A percentile compares a stretch with the other conserved stretches of the same genome.
phyloP scores from a whole-genome alignment of 148 eudicot genomes.

The Diospyros lotus region DNA sequence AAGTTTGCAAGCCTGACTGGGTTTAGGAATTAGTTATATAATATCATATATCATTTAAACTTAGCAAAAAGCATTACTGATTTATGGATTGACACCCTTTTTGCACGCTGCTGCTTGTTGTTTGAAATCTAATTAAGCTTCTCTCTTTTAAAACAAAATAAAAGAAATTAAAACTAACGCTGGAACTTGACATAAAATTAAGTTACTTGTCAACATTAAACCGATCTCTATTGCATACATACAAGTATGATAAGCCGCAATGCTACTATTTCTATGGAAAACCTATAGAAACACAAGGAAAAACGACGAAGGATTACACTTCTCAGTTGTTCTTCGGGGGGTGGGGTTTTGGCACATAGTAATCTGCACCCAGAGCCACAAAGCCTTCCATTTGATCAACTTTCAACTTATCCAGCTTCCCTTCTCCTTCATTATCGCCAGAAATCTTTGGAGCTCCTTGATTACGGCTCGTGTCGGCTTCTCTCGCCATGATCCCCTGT shows the following conservation, averaged over 20 bases:
- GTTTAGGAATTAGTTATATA: too few species aligned
- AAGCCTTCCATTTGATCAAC: slow-evolving; percentile 8
- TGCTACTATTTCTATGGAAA: background rate
- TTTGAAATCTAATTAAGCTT: too few species aligned
- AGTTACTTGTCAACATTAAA: background rate
- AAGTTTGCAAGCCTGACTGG: too few species aligned
- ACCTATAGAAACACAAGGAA: background rate
- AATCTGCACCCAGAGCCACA: slow-evolving; percentile 27
- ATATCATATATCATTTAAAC: too few species aligned
- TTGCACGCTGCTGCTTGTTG: too few species aligned
- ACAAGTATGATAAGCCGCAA: slow-evolving; percentile 14
- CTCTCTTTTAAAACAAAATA: too few species aligned
- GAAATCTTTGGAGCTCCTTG: slow-evolving; percentile 16
- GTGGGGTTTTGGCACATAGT: slow-evolving; percentile 28
- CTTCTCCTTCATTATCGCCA: slow-evolving; percentile 4
- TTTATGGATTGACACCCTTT: too few species aligned
- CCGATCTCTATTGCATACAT: slow-evolving; percentile 6
- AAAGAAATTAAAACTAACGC: too few species aligned
- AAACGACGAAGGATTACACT: background rate
- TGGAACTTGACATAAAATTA: background rate
- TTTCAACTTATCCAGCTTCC: slow-evolving; percentile 10
- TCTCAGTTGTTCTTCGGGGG: slow-evolving; percentile 31
- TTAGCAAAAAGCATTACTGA: too few species aligned
- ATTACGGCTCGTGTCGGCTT: background rate
- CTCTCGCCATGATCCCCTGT: background rate